These are phyloP conservation scores for Withania somnifera DNA, from an alignment of 305 asterid species.

Conservation along the genomic window DNA sequence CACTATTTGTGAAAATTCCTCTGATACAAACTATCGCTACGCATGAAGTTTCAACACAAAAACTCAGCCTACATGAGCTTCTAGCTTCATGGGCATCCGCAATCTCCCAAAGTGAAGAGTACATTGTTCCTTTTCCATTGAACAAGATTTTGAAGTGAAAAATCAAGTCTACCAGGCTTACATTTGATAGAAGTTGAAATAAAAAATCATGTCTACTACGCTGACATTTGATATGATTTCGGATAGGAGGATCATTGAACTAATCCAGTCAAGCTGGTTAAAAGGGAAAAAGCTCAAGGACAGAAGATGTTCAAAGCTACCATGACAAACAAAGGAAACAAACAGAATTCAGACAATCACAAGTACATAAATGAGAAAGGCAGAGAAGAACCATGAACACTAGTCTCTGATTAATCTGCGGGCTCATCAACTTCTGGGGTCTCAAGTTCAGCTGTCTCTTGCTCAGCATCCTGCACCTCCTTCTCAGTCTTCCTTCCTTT, in stretches of 20 bases:
- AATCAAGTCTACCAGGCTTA: background rate
- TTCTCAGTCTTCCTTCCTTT: conserved; percentile 97
- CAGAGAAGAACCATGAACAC: conserved; percentile 1
- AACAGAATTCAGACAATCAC: background rate
- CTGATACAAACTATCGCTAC: background rate
- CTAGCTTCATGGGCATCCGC: background rate
- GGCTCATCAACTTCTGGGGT: conserved; percentile 11
- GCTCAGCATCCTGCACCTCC: conserved; percentile 98
- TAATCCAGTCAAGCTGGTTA: background rate
- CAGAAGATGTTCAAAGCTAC: background rate
- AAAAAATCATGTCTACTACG: background rate
- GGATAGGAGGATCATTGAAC: background rate
- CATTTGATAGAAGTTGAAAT: background rate
- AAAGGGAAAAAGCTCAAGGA: background rate
- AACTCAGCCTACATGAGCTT: background rate
- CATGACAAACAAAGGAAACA: background rate
- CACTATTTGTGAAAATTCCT: too few relatives aligned
- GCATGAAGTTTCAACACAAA: background rate
- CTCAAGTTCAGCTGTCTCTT: conserved; percentile 62
- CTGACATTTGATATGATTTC: background rate
- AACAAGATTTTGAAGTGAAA: background rate
- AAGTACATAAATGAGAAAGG: background rate
- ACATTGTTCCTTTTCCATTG: background rate
- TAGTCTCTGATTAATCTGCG: conserved; percentile 4
- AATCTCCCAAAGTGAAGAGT: background rate